These are phyloP conservation scores for Penicillium sp. DNA, from an alignment of 2,329 filamentous ascomycete species.

Conservation along the genomic window DNA sequence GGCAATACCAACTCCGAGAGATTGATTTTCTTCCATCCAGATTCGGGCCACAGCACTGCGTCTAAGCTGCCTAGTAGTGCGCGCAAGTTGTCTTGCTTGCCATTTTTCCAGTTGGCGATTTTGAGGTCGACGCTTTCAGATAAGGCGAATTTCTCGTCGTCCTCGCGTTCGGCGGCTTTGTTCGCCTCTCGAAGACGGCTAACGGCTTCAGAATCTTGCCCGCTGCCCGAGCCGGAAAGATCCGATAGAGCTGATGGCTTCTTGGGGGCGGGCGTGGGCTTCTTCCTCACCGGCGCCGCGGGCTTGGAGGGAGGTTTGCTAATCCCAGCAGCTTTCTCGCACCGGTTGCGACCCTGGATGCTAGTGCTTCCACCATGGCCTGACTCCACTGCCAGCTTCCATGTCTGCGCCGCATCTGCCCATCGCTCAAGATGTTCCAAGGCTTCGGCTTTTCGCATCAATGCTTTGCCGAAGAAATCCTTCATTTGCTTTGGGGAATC, in stretches of 20 bases:
- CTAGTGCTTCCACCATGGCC: constrained; percentile 85
- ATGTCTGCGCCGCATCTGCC: constrained; percentile 78
- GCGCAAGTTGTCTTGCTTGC: constrained; percentile 89
- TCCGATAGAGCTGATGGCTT: constrained; percentile 38
- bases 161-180: constrained; percentile 78
- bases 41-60: constrained; percentile 84
- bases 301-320: constrained; percentile 53
- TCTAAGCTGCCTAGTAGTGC: constrained; percentile 87
- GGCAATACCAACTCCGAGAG: constrained; percentile 91
- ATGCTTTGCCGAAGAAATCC: constrained; percentile 89
- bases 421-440: constrained; percentile 95
- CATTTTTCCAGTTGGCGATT: constrained; percentile 80
- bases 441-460: constrained; percentile 93
- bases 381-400: constrained; percentile 80
- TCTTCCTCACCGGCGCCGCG: constrained; percentile 50
- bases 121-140: constrained; percentile 82
- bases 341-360: constrained; percentile 83
- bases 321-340: constrained; percentile 83
- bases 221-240: constrained; percentile 45
- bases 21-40: constrained; percentile 95
- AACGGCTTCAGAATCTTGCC: constrained; percentile 72
- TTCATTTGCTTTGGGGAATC: constrained; percentile 80
- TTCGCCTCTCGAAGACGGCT: constrained; percentile 81
- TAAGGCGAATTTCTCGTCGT: constrained; percentile 91
- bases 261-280: constrained; percentile 49